Evolutionary conservation across 2,329 filamentous ascomycete species (phyloP), one percentile per base, ranked within the genome.

Genomic region (Drechslerella dactyloides): DNA sequence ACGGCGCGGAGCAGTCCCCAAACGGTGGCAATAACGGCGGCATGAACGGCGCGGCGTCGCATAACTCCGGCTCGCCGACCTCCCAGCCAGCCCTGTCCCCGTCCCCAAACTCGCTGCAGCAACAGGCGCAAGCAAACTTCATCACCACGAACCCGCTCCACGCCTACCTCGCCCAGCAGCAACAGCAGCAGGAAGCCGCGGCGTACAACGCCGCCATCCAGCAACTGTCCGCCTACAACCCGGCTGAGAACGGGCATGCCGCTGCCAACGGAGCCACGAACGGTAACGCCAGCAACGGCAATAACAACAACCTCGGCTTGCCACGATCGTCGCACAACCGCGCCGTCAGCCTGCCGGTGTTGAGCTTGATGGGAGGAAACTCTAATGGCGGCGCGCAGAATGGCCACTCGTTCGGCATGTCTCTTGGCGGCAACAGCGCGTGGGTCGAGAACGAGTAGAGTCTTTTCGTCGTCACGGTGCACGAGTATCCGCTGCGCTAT

Each of bases 151-250:
- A 77, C 65, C 76, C 76, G 4, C 75, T 77, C 17, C 76, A 77
- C 58, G 76, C 73, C 40, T 77, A 76, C 48, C 73, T 77, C 77
- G 85, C 86, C 15, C 89, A 90, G 74, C 85, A 87, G 54, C 89
- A 93, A 75, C 88, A 92, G 74, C 86, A 90, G 60, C 86, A 89
- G 74, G 85, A 86, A 44, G 84, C 91, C 75, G 85, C 85, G 63
- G 87, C 86, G 35, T 91, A 94, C 78, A 91, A 96, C 79, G 88
- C 88, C 51, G 88, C 90, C 6, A 84, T 96, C 74, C 96, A 93
- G 78, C 90, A 89, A 74, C 88, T 89, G 73, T 88, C 87, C 27
- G 84, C 86, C 24, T 85, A 88, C 74, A 54, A 54, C 15, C 86
- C 86, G 21, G 85, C 84, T 48, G 81, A 83, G 73, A 83, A 83